Percentiles rank a stretch among this genome's conserved stretches.
phyloP scores from a whole-genome alignment of 345 rosid genomes.

The Cochlearia excelsa region DNA sequence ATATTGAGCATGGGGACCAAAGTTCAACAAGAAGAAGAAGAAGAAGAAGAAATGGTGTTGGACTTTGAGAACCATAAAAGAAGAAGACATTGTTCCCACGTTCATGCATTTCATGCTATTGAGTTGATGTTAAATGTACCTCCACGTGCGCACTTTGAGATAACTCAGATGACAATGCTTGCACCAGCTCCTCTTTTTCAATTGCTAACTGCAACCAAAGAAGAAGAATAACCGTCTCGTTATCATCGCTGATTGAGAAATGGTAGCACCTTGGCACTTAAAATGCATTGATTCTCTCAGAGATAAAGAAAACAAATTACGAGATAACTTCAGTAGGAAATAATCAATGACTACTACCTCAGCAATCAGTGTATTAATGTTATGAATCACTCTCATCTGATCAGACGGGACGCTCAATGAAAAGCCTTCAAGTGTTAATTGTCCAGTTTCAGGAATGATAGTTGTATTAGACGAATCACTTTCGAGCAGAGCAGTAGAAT shows the following conservation, averaged over 20 bases:
- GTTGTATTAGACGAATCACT: constrained; percentile 37
- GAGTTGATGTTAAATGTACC: constrained; percentile 45
- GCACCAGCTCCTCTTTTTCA: constrained; percentile 84
- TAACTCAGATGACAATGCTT: constrained; percentile 67
- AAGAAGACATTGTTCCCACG: not conserved
- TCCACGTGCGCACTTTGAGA: constrained; percentile 66
- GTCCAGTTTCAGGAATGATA: constrained; percentile 44
- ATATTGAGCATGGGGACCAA: not conserved
- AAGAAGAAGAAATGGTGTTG: no score
- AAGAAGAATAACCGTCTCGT: constrained; percentile 2
- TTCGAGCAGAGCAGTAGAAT: constrained; percentile 36
- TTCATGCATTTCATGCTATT: not conserved
- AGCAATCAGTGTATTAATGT: constrained; percentile 61
- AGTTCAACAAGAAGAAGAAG: constrained; percentile 12
- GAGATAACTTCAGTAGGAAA: no score
- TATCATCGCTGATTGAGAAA: not conserved
- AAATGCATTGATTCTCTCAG: not conserved
- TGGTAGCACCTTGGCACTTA: constrained; percentile 1
- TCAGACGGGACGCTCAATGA: constrained; percentile 71
- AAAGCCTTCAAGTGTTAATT: constrained; percentile 46
- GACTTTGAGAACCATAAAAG: not conserved
- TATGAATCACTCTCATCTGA: constrained; percentile 71
- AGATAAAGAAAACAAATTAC: not conserved
- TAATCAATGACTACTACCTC: constrained; percentile 51
- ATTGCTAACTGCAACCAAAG: constrained; percentile 60